Evolutionary conservation across 192 early-diverging fungal genomes (phyloP).

Genomic region (Borealophlyctis nickersoniae): DNA sequence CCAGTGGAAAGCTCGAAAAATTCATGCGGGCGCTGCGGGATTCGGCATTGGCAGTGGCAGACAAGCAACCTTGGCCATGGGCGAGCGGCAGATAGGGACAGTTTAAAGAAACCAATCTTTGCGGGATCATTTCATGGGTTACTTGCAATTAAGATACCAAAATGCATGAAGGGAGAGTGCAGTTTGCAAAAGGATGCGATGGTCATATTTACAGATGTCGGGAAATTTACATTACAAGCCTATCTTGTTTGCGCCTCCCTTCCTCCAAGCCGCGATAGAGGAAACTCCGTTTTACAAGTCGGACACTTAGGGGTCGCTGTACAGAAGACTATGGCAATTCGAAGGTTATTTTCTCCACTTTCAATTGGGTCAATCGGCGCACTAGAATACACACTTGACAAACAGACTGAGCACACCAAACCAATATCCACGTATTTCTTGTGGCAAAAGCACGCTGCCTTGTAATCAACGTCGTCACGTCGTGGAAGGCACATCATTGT

Average conservation of each 20-base stretch:
- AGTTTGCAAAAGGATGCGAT: too few relatives aligned
- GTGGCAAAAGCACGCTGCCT: constrained; percentile 97
- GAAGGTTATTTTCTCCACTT: background rate
- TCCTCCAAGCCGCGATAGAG: too few relatives aligned
- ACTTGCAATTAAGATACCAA: too few relatives aligned
- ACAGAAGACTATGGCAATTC: constrained; percentile 13
- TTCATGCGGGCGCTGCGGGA: background rate
- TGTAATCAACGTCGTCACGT: constrained; percentile 83
- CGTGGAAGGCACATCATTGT: constrained; percentile 68
- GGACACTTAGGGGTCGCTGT: constrained; percentile 7
- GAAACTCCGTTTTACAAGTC: constrained; percentile 23
- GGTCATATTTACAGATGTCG: too few relatives aligned
- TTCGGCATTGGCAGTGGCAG: background rate
- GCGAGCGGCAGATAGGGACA: too few relatives aligned
- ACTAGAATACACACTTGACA: constrained; percentile 69
- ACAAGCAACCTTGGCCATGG: background rate
- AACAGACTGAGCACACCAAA: constrained; percentile 96
- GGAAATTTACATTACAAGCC: too few relatives aligned
- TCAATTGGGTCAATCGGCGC: background rate
- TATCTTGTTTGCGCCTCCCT: too few relatives aligned
- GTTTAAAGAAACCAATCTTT: too few relatives aligned
- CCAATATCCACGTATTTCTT: constrained; percentile 88
- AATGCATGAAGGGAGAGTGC: too few relatives aligned
- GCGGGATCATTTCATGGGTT: too few relatives aligned
- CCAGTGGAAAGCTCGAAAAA: background rate